Evolutionary conservation across 176 grass and related monocot species (phyloP), one percentile per base, ranked within the genome.

Genomic region (Bothriochloa decipiens): DNA sequence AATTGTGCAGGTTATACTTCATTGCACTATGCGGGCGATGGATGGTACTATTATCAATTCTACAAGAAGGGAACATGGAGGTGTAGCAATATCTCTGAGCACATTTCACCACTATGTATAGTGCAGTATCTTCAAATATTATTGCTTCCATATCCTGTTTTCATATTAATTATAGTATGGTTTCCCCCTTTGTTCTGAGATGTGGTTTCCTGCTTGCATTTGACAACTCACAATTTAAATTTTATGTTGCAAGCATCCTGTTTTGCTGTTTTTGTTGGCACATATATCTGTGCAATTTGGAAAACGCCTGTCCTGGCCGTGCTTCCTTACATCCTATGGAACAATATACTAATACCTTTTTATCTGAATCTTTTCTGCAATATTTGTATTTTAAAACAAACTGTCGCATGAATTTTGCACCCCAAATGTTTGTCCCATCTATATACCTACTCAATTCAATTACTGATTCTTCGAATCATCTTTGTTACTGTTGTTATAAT

Each of bases 31-130:
- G 76, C 91, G 88, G 50, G 94, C 96, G 6, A 65, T 91, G 58
- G 93, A 93, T 72, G 93, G 93, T 46, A 75, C 80, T 80, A 72
- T 98, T 69, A 43, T 98, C 29, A 89, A 94, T 81, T 98, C 96
- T 70, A 94, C 93, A 70, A 88, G 91, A 91, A 86, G 36, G 76
- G 87, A 98, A 84, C 84, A 87, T 70, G 93, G 96, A 95, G 96
- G 96, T 98, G 80, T 79, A 55, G 67, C n/a, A 41, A 78, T 53
- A 77, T 74, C n/a, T 87, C 89, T 26, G 22, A 23, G 37, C 20
- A 45, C 33, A 76, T 78, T 41, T 16, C 46, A 65, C 26, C 81
- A 64, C 15, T 71, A 35, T 72, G 26, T 52, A 14, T 43, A 8
- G 22, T 28, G 22, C 40, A 70, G 45, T 79, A 23, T 40, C 14